These are phyloP conservation scores for Monilinia polystroma DNA, from an alignment of 2,329 filamentous ascomycete species.

Conservation along the genomic window DNA sequence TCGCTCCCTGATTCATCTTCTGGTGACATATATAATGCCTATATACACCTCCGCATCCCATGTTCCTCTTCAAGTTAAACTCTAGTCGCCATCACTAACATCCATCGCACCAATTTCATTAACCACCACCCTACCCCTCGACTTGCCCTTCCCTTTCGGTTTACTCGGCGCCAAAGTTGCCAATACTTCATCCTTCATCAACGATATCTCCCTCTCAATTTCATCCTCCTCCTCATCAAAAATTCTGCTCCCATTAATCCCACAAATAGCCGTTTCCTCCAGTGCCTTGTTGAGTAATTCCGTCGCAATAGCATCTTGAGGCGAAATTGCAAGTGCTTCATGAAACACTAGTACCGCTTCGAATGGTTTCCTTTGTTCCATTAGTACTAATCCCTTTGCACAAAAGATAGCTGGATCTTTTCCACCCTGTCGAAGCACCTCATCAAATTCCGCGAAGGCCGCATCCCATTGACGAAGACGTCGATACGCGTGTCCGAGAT, in stretches of 20 bases:
- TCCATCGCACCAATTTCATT: constrained; percentile 51
- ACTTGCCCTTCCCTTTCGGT: constrained; percentile 47
- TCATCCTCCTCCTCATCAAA: constrained; percentile 49
- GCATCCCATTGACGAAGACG: constrained; percentile 67
- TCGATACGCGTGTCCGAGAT: constrained; percentile 84
- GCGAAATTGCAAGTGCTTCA: constrained; percentile 74
- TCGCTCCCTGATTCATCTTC: neutral
- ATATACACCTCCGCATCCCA: neutral
- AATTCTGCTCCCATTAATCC: constrained; percentile 31
- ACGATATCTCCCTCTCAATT: constrained; percentile 54
- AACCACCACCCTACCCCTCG: constrained; percentile 42
- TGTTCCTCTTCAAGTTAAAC: neutral
- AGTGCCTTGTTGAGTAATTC: constrained; percentile 73
- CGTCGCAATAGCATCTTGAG: constrained; percentile 78
- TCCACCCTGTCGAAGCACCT: constrained; percentile 78
- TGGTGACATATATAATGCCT: neutral
- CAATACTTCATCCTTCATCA: constrained; percentile 49
- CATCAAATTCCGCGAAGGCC: constrained; percentile 79
- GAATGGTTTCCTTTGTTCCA: constrained; percentile 72
- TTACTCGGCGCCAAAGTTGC: constrained; percentile 44
- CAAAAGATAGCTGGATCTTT: constrained; percentile 77
- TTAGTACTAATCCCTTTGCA: constrained; percentile 78
- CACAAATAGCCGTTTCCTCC: constrained; percentile 53
- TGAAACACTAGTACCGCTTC: constrained; percentile 82
- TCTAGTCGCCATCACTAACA: constrained; percentile 54